phyloP scores from a whole-genome alignment of 345 rosid species.

The Sisymbrium irio region DNA sequence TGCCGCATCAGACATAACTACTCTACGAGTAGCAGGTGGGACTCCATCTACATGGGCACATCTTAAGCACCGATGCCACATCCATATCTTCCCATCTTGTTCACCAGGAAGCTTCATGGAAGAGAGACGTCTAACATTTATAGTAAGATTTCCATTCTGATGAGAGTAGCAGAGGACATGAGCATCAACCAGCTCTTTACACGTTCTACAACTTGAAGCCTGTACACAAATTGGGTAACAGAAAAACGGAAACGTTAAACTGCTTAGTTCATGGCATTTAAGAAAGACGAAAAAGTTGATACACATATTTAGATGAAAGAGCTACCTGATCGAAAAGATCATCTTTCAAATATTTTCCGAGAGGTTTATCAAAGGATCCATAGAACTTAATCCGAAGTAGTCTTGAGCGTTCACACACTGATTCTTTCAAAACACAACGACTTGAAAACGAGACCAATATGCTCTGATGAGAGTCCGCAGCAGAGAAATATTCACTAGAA shows the following conservation, averaged over 20 bases:
- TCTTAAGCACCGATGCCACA: constrained; percentile 99
- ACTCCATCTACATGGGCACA: constrained; percentile 83
- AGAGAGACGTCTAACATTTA: constrained; percentile 68
- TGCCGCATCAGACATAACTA: constrained; percentile 98
- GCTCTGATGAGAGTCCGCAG: constrained; percentile 85
- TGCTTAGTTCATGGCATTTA: not conserved
- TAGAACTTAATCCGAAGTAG: constrained; percentile 90
- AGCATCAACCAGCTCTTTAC: constrained; percentile 81
- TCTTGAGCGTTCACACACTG: constrained; percentile 92
- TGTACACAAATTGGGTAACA: constrained; percentile 33
- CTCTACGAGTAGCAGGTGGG: constrained; percentile 94
- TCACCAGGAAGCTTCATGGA: constrained; percentile 81
- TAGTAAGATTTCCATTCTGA: constrained; percentile 96
- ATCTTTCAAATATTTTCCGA: constrained; percentile 79
- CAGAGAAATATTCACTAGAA: constrained; percentile 69
- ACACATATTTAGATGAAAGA: not conserved
- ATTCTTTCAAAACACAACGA: constrained; percentile 71
- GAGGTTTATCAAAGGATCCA: constrained; percentile 94
- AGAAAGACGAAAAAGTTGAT: not conserved
- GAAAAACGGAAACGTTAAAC: not conserved
- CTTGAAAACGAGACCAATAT: constrained; percentile 91
- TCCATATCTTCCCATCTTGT: constrained; percentile 95
- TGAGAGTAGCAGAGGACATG: constrained; percentile 92
- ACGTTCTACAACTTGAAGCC: constrained; percentile 62
- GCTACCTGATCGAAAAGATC: constrained; percentile 85